A percentile compares a stretch with the other conserved stretches of the same genome.
These are phyloP conservation scores for Globisporangium cederbergense DNA, from an alignment of 352 stramenopile species.

Conservation along the genomic window DNA sequence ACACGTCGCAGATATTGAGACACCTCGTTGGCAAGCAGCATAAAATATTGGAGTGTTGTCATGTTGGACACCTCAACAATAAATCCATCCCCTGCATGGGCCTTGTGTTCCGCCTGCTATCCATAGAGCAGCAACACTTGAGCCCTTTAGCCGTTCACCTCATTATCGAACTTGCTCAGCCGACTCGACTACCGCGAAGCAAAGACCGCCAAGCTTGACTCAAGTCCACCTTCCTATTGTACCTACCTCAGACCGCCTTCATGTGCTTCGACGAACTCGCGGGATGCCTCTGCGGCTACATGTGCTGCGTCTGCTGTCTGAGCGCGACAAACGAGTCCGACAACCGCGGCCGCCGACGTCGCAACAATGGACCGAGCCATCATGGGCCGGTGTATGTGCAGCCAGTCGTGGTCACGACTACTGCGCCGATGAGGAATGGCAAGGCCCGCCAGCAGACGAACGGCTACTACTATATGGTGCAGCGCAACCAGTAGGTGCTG, in stretches of 20 bases:
- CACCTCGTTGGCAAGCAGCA: too few species aligned
- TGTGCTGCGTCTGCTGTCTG: conserved; percentile 21
- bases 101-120: too few species aligned
- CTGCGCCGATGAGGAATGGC: background rate
- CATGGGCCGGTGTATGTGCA: conserved; percentile 36
- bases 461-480: conserved; percentile 15
- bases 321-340: conserved; percentile 15
- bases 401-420: conserved; percentile 25
- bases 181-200: too few species aligned
- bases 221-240: too few species aligned
- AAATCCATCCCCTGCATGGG: too few species aligned
- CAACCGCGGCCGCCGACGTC: conserved; percentile 10
- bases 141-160: too few species aligned
- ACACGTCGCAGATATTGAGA: too few species aligned
- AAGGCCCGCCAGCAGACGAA: conserved; percentile 9
- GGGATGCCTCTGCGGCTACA: conserved; percentile 28
- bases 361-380: conserved; percentile 7
- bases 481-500: background rate
- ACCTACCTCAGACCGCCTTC: background rate
- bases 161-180: too few species aligned
- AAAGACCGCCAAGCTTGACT: too few species aligned
- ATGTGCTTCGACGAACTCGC: conserved; percentile 30
- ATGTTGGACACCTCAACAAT: too few species aligned
- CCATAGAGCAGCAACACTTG: too few species aligned
- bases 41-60: too few species aligned